Base-by-base conservation (phyloP, 2,329 filamentous ascomycete species). In the Trichothecium sympodiale region DNA sequence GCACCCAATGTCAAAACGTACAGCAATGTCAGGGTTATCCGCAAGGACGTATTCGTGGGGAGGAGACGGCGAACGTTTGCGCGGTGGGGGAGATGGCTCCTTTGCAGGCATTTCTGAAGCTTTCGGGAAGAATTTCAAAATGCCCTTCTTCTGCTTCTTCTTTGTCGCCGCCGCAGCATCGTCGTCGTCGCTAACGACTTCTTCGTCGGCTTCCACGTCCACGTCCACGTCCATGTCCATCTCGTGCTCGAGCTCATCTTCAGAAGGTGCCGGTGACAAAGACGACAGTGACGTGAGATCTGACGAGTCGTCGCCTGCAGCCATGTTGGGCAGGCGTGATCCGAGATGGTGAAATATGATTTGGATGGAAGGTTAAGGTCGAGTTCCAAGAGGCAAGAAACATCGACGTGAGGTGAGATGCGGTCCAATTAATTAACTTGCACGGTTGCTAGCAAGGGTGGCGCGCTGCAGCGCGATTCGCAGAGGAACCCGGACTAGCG, bases 1-100 rank as follows among this genome's bases (percentile, higher is more conserved):
- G 5, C 13, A 29, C 13, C 18, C 16, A 25, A 17, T n/a, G 5
- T 8, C 3, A 32, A 16, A 26, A 84, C 88, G 62, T 72, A 95
- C 88, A 48, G 89, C 83, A 63, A 96, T 88, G 54, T 91, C 83
- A 43, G 83, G 74, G 58, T 94, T 94, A 57, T 96, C 89, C 42
- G 85, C 86, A 38, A 95, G 67, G 18, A 86, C 80, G 59, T 82
- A 84, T 68, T 94, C 86, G 58, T 95, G 89, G 8, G 85, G 80
- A 47, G 89, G 89, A 46, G 88, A 95, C 15, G 86, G 80, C 39
- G 82, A 79, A 55, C 89, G 73, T 67, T 91, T 93, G 52, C 75
- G 77, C 50, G 77, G 69, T 39, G 77, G 77, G 43, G 80, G 77
- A 47, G 77, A 74, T 36, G 67, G 61, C 50, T 76, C 69, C 59